phyloP scores from a whole-genome alignment of 2,329 filamentous ascomycete genomes.

The Leptographium lundbergii region DNA sequence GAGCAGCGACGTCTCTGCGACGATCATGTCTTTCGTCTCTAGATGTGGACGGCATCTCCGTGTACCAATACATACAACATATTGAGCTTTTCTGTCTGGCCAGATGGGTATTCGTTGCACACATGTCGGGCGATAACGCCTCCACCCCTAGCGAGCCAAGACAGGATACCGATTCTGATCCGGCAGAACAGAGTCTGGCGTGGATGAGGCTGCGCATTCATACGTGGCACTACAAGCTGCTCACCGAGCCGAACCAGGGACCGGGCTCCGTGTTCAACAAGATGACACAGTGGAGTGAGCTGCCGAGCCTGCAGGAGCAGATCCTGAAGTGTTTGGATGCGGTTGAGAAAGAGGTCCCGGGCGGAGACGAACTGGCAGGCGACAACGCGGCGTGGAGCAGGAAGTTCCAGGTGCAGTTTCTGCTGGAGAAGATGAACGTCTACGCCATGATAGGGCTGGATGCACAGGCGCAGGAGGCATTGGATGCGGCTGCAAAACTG shows the following conservation, averaged over 20 bases:
- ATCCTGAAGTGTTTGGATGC: conserved; percentile 31
- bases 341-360: conserved; percentile 25
- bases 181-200: conserved; percentile 22
- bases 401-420: conserved; percentile 52
- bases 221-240: conserved; percentile 53
- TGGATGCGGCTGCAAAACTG: conserved; percentile 52
- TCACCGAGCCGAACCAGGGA: conserved; percentile 43
- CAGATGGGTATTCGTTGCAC: conserved; percentile 16
- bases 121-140: not conserved
- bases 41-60: conserved; percentile 71
- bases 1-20: conserved; percentile 26
- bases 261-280: conserved; percentile 42
- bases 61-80: conserved; percentile 72
- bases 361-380: not conserved
- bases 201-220: conserved; percentile 62
- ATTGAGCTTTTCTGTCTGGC: conserved; percentile 77
- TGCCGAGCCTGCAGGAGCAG: conserved; percentile 39
- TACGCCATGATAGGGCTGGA: conserved; percentile 78
- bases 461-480: conserved; percentile 55
- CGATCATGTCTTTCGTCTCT: conserved; percentile 55
- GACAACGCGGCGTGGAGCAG: conserved; percentile 20
- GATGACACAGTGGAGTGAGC: conserved; percentile 45
- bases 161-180: conserved; percentile 19
- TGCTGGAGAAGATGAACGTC: conserved; percentile 72
- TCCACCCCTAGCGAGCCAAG: not conserved